Evolutionary conservation across 2,329 filamentous ascomycete genomes (phyloP).

Genomic region (Colletotrichum chrysophilum): DNA sequence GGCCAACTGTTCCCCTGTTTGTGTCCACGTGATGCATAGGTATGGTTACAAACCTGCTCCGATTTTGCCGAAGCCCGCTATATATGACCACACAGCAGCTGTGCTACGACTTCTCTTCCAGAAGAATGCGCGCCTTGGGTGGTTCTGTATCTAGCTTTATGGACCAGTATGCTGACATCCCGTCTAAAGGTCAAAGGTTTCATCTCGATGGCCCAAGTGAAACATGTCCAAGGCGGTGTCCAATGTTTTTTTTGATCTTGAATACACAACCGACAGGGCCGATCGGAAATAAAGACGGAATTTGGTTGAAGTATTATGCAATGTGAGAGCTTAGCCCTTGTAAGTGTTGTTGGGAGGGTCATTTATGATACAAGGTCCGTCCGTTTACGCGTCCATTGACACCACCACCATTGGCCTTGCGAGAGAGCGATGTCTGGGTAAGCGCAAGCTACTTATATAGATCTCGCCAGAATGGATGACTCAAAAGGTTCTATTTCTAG

Average conservation of each 20-base stretch:
- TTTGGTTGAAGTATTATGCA: fast-evolving
- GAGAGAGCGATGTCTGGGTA: not conserved
- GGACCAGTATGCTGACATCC: fast-evolving
- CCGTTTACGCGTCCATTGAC: too few relatives aligned
- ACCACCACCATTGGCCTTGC: not conserved
- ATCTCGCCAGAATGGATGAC: too few relatives aligned
- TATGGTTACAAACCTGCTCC: too few relatives aligned
- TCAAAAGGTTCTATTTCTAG: too few relatives aligned
- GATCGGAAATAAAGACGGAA: not conserved
- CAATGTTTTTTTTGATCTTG: not conserved
- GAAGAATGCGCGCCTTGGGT: not conserved
- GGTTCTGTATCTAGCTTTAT: not conserved
- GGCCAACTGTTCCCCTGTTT: too few relatives aligned
- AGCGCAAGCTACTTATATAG: not conserved
- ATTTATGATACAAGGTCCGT: not conserved
- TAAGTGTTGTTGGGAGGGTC: not conserved
- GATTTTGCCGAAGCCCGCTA: not conserved
- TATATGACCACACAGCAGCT: fast-evolving
- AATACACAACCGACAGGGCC: not conserved
- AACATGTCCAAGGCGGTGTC: not conserved
- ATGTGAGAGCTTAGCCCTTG: not conserved
- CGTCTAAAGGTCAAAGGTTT: not conserved
- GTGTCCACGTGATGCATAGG: too few relatives aligned
- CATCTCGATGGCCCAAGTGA: not conserved
- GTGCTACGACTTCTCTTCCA: not conserved